phyloP scores from a whole-genome alignment of 306 rosid species.

The Casuarina glauca region DNA sequence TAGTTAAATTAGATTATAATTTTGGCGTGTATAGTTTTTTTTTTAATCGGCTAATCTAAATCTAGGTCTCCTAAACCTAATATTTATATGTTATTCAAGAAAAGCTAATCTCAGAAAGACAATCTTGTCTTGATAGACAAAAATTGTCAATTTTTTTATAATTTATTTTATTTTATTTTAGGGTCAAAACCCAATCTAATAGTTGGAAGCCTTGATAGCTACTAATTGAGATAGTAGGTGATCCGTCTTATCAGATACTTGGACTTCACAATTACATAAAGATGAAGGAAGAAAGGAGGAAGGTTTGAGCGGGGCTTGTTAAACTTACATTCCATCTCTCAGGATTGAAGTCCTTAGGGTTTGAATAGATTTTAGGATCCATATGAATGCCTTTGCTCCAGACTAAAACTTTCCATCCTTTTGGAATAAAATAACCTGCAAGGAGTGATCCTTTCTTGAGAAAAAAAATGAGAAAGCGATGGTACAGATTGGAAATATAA shows the following conservation, averaged over 20 bases:
- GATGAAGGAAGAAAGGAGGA: no score
- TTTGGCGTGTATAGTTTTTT: not conserved
- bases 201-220: no score
- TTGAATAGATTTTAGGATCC: slow-evolving; percentile 54
- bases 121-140: slow-evolving; percentile 56
- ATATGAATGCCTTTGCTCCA: slow-evolving; percentile 74
- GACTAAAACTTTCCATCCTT: slow-evolving; percentile 17
- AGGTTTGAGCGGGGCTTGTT: no score
- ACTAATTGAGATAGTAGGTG: no score
- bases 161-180: no score
- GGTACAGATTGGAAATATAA: not conserved
- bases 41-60: not conserved
- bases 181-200: no score
- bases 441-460: not conserved
- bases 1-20: not conserved
- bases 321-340: no score
- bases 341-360: slow-evolving; percentile 58
- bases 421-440: slow-evolving; percentile 62
- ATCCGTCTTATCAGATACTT: no score
- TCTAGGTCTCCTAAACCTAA: no score
- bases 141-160: no score
- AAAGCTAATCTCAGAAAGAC: not conserved
- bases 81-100: no score
- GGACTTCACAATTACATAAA: no score
- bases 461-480: not conserved